phyloP scores from a whole-genome alignment of 179 eudicot genomes.

The Beta corolliflora region DNA sequence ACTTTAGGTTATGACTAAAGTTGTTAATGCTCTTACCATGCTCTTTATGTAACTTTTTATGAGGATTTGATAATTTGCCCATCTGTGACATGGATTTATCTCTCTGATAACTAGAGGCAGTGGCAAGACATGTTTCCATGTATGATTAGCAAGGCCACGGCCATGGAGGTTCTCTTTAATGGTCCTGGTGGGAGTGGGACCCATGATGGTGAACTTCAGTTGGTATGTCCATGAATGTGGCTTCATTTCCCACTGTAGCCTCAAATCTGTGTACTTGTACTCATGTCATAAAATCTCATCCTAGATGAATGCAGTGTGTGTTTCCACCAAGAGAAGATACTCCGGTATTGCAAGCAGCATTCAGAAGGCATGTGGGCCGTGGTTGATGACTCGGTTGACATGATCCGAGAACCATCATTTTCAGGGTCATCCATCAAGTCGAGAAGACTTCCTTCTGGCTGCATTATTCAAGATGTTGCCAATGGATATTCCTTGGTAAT shows the following conservation, averaged over 20 bases:
- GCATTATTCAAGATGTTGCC: too few relatives aligned
- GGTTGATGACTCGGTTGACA: too few relatives aligned
- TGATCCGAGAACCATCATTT: too few relatives aligned
- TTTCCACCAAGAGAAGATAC: constrained; percentile 15
- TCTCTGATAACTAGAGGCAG: constrained; percentile 41
- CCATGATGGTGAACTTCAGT: constrained; percentile 58
- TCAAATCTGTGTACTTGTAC: not conserved
- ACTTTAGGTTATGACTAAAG: not conserved
- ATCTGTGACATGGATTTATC: not conserved
- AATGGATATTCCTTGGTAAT: too few relatives aligned
- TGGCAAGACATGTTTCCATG: constrained; percentile 71
- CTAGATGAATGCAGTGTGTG: constrained; percentile 73
- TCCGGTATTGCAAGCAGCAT: too few relatives aligned
- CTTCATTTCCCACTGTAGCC: not conserved
- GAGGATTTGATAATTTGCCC: not conserved
- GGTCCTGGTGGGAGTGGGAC: constrained; percentile 46
- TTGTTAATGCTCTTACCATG: not conserved
- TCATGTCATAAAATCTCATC: constrained; percentile 12
- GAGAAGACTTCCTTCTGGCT: too few relatives aligned
- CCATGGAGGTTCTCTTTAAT: constrained; percentile 45
- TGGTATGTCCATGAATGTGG: constrained; percentile 46
- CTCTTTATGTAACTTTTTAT: not conserved
- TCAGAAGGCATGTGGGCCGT: too few relatives aligned
- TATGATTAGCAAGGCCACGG: constrained; percentile 45
- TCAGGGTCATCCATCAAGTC: too few relatives aligned